Evolutionary conservation across 2,329 filamentous ascomycete genomes (phyloP), one percentile per base, ranked within the genome.

Genomic region (Leptosphaerulina australis): DNA sequence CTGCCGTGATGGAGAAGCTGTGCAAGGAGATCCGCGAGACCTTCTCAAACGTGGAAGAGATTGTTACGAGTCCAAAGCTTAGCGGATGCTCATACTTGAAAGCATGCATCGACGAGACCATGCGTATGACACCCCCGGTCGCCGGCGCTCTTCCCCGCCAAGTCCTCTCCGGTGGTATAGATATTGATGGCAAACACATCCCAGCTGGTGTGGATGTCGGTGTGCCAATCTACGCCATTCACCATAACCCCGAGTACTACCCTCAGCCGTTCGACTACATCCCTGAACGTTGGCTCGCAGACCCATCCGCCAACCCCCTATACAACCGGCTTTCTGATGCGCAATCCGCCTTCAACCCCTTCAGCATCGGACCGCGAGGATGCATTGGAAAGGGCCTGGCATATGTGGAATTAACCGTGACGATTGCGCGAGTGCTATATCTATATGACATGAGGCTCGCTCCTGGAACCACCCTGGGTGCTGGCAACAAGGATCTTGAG

Each of bases 331-430:
- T 73, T 20, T 21, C 60, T 7, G 62, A 64, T 9, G 86, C 88
- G 2, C 81, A 87, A 40, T 80, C 78, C 25, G 88, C 88, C 0
- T 93, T 89, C 72, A 90, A 86, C 55, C 87, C 90, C 1, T 91
- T 91, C 62, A 85, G 82, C 35, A 76, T 89, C 54, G 88, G 88
- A 0, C 84, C 86, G 0, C 76, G 87, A 9, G 86, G 86, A 2
- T 91, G 88, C 64, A 88, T 90, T 45, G 88, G 87, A 0, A 90
- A 89, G 77, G 80, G 81, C 0, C 72, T 88, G 34, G 86, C 86
- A 2, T 87, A 88, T 60, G 78, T 82, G 34, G 86, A 89, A 75
- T 82, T 88, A 80, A 82, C 76, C 41, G 80, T 83, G 4, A 82
- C 84, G 2, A 68, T 89, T 45, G 86, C 85, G 25, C 72, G 85